Conservation (phyloP, 75 land plant species). For the Cunninghamia lanceolata region DNA sequence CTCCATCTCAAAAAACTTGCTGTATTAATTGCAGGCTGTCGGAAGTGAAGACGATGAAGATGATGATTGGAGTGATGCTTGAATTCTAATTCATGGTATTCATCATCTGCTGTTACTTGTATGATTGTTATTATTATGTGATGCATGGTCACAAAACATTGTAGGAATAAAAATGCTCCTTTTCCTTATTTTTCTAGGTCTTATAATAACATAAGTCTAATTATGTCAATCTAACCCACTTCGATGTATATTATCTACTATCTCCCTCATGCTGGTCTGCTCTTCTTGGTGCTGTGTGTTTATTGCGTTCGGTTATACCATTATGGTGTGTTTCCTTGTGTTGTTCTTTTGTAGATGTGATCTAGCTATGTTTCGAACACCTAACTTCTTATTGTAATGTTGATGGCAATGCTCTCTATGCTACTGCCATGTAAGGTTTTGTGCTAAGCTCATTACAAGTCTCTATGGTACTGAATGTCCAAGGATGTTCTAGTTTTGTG, state of each 20-base stretch:
- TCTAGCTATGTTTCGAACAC: background rate
- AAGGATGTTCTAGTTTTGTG: no score
- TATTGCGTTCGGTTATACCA: no score
- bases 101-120: background rate
- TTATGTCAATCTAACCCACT: background rate
- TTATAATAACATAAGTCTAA: background rate
- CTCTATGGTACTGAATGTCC: no score
- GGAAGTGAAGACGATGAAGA: slow-evolving; percentile 89
- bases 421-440: no score
- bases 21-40: slow-evolving; percentile 43
- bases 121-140: background rate
- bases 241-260: background rate
- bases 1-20: background rate
- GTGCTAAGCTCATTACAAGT: no score
- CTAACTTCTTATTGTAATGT: background rate
- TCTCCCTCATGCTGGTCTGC: background rate
- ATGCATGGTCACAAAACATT: background rate
- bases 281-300: background rate
- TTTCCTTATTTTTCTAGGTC: background rate
- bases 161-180: background rate
- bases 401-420: no score
- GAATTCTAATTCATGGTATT: slow-evolving; percentile 13
- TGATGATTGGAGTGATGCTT: slow-evolving; percentile 76
- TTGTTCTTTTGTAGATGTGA: no score
- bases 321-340: no score